Percentiles rank a stretch among this genome's conserved stretches.
These are phyloP conservation scores for Pseudohalonectria lignicola DNA, from an alignment of 2,329 filamentous ascomycete species.

Conservation along the genomic window DNA sequence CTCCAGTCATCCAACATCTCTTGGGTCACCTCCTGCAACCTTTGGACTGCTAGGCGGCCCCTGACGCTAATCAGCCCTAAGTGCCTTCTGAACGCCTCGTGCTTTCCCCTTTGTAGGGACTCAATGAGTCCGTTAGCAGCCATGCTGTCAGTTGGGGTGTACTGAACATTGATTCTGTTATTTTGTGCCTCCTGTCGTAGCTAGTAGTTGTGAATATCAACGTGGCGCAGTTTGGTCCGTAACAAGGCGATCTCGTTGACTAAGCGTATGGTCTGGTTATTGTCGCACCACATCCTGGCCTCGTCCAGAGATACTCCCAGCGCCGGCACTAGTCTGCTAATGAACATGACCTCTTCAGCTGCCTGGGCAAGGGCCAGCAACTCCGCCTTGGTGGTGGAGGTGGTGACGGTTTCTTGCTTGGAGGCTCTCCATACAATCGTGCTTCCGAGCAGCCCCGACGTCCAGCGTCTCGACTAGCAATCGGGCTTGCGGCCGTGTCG, in stretches of 20 bases:
- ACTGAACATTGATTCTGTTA: not conserved
- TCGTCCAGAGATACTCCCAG: not conserved
- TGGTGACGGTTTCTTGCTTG: slow-evolving; percentile 6
- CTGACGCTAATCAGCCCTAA: too few species aligned
- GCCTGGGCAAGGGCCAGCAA: slow-evolving; percentile 1
- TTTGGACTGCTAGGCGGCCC: too few species aligned
- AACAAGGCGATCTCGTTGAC: too few species aligned
- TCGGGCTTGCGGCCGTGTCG: too few species aligned
- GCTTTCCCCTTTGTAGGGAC: too few species aligned
- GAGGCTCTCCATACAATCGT: slow-evolving; percentile 2
- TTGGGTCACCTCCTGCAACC: too few species aligned
- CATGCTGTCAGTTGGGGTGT: not conserved
- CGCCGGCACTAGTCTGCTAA: not conserved
- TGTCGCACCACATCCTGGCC: not conserved
- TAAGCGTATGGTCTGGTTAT: not conserved
- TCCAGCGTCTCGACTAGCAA: too few species aligned
- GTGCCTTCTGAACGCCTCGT: too few species aligned
- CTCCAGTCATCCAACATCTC: too few species aligned
- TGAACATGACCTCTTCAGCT: not conserved
- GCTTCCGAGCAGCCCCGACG: slow-evolving; percentile 3
- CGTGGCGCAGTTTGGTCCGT: not conserved
- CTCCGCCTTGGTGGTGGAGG: slow-evolving; percentile 4
- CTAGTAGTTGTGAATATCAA: not conserved
- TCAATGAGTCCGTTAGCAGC: not conserved
- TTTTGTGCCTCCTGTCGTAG: not conserved